Conservation (phyloP, 306 rosid genomes). For the Malus asiatica region DNA sequence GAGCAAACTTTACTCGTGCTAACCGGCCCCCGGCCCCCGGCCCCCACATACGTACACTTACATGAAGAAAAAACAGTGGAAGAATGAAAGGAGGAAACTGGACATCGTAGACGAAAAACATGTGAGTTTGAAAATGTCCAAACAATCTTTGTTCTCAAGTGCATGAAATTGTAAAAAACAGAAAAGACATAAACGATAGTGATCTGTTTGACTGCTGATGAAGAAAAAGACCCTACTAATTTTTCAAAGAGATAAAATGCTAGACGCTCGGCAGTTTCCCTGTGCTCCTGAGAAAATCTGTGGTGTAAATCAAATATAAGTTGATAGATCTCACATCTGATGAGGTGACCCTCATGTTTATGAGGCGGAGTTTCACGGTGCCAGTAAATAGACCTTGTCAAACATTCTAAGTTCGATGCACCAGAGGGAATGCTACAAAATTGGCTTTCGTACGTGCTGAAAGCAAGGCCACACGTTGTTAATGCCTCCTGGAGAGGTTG, state of each 20-base stretch:
- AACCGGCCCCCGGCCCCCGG: background rate
- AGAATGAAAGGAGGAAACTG: background rate
- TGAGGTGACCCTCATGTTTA: background rate
- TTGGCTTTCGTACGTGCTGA: background rate
- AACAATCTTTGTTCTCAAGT: background rate
- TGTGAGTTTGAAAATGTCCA: background rate
- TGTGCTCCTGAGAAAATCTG: background rate
- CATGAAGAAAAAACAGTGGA: background rate
- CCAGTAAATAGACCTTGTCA: background rate
- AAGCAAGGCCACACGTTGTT: background rate
- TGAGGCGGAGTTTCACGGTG: background rate
- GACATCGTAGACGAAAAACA: background rate
- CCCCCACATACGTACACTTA: background rate
- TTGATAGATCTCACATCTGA: background rate
- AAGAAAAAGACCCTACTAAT: background rate
- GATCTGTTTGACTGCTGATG: background rate
- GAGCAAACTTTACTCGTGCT: background rate
- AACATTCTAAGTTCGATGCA: background rate
- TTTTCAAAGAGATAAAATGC: background rate
- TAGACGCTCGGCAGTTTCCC: background rate
- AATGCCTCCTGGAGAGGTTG: background rate
- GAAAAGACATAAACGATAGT: background rate
- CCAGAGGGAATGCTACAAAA: constrained; percentile 1
- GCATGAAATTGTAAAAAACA: background rate
- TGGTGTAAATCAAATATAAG: background rate